phyloP scores from a whole-genome alignment of 164 flowering plant genomes.

The Tinospora cordifolia region DNA sequence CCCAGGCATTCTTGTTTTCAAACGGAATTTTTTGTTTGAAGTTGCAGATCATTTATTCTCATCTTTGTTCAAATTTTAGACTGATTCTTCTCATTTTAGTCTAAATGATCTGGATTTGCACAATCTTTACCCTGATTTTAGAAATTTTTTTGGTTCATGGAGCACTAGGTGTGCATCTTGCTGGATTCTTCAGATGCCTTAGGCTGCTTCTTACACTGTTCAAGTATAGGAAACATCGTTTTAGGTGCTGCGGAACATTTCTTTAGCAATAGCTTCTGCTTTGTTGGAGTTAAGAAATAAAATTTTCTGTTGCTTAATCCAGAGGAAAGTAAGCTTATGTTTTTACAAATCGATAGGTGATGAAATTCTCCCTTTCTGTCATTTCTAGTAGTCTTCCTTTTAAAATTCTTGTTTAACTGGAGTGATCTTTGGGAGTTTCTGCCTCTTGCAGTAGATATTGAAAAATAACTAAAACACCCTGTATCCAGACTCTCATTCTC shows the following conservation, averaged over 20 bases:
- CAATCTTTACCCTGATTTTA: neutral
- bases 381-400: too few relatives aligned
- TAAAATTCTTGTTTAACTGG: too few relatives aligned
- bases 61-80: neutral
- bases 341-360: neutral
- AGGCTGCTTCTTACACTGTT: neutral
- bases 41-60: neutral
- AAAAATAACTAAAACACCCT: too few relatives aligned
- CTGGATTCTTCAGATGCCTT: neutral
- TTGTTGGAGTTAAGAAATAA: neutral
- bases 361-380: neutral
- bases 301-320: too few relatives aligned
- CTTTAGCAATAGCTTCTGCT: neutral
- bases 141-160: neutral
- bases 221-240: neutral
- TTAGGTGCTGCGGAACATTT: neutral
- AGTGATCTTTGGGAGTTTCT: too few relatives aligned
- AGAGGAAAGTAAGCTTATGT: neutral
- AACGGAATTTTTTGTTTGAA: neutral
- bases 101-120: neutral
- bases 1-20: neutral
- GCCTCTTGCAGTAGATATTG: too few relatives aligned
- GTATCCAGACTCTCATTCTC: neutral
- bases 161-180: neutral
- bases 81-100: neutral